Evolutionary conservation across 2,329 filamentous ascomycete genomes (phyloP).

Genomic region (Colletotrichum lindemuthianum): DNA sequence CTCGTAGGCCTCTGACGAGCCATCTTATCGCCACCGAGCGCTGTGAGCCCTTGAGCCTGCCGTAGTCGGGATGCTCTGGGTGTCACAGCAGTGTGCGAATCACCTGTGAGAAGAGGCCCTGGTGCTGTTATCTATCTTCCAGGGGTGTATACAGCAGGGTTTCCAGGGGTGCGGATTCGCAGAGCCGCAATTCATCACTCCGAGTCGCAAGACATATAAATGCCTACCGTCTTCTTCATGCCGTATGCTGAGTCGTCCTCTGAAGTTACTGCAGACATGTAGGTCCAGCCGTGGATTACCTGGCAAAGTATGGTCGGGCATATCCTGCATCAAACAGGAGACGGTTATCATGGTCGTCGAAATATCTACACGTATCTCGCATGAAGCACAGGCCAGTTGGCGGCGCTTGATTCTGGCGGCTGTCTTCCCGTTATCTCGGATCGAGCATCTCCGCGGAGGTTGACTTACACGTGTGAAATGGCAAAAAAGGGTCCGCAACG

Average conservation of each 20-base stretch:
- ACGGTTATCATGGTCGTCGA: neutral
- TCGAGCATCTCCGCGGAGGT: constrained; percentile 34
- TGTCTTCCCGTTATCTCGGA: constrained; percentile 33
- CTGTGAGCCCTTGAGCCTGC: neutral
- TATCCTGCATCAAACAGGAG: neutral
- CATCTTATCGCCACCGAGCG: neutral
- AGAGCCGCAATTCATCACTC: neutral
- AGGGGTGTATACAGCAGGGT: neutral
- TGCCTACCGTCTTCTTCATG: neutral
- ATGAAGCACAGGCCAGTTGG: constrained; percentile 17
- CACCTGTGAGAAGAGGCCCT: neutral
- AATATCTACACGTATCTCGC: constrained; percentile 8
- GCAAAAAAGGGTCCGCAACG: constrained; percentile 25
- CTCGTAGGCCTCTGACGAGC: neutral
- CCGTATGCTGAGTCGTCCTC: no score
- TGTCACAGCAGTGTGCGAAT: neutral
- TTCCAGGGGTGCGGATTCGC: no score
- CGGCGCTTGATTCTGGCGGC: constrained; percentile 8
- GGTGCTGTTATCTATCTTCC: neutral
- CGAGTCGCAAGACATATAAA: constrained; percentile 2
- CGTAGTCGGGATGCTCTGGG: no score
- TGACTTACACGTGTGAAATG: constrained; percentile 26
- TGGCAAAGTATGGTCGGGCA: no score
- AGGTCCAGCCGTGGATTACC: no score
- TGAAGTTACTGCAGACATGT: no score